Evolutionary conservation across 1,284 basidiomycete species (phyloP).

Genomic region (Chalciporus sp.): DNA sequence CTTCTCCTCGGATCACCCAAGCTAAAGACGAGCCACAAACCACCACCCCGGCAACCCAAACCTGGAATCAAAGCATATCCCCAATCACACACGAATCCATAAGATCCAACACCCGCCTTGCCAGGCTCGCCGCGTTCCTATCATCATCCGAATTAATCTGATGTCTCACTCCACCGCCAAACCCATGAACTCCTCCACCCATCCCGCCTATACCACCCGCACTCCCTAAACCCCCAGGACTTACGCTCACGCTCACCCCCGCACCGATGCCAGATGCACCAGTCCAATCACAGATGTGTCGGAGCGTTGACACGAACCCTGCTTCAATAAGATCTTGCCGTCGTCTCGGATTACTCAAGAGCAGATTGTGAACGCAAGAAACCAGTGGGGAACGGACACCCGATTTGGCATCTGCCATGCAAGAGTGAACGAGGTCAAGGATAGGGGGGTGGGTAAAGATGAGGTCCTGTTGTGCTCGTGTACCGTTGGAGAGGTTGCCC

Average conservation of each 20-base stretch:
- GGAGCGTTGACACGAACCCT: constrained; percentile 46
- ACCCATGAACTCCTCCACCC: constrained; percentile 26
- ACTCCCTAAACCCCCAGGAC: constrained; percentile 33
- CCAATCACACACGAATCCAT: constrained; percentile 30
- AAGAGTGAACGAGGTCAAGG: constrained; percentile 52
- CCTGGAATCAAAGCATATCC: constrained; percentile 21
- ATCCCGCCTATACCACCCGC: constrained; percentile 21
- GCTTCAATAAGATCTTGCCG: constrained; percentile 43
- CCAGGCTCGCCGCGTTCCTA: constrained; percentile 56
- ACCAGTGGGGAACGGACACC: constrained; percentile 64
- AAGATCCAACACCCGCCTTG: constrained; percentile 53
- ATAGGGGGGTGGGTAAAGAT: constrained; percentile 54
- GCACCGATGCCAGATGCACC: constrained; percentile 18
- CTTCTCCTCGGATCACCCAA: not conserved
- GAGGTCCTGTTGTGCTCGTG: constrained; percentile 44
- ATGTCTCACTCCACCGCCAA: constrained; percentile 20
- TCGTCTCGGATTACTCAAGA: constrained; percentile 38
- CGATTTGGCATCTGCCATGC: constrained; percentile 56
- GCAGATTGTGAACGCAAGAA: constrained; percentile 56
- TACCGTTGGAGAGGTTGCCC: constrained; percentile 67
- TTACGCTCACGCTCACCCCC: constrained; percentile 30
- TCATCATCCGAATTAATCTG: constrained; percentile 47
- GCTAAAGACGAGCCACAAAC: no score
- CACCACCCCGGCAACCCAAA: not conserved
- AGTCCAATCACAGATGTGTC: constrained; percentile 55